Base-by-base conservation (phyloP, 2,329 filamentous ascomycete genomes). In the Beauveria varroae region DNA sequence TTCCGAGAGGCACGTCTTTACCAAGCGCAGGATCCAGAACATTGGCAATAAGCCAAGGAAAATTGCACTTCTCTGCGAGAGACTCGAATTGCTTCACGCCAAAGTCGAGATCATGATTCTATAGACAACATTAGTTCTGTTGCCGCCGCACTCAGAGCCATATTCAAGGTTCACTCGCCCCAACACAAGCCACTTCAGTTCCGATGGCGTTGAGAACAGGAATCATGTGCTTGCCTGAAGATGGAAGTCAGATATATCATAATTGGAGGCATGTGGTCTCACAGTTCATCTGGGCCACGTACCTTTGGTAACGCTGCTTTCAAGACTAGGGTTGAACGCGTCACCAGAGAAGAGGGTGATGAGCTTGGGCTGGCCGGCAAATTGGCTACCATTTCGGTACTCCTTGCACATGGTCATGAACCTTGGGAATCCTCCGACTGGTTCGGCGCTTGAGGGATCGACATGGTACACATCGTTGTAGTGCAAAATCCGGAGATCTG, bases 381-480 rank as follows among this genome's bases (percentile, higher is more conserved):
- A 95, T 55, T 78, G 78, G 47, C 81, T 73, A 56, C 83, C 80
- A 2, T 82, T 74, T 56, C 86, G 85, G 70, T 96, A 96, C 72
- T 93, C 81, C 63, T 91, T 86, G 65, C 88, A 81, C 28, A 95
- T 77, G 3, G 86, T 88, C 71, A 95, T 87, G 75, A 97, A 96
- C 53, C 93, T 83, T 34, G 90, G 80, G 47, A 89, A 82, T 20
- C 93, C 93, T 30, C 93, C 93, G 2, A 92, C 86, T 1, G 93
- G 93, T 70, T 96, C 91, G 18, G 88, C 85, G 28, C 90, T 92
- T 2, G 80, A 79, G 2, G 75, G 71, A 67, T 96, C 91, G 59
- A 96, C 84, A 68, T 96, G 93, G 73, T 96, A 96, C 63, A 96
- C 92, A 75, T 97, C 92, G 74, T 96, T 96, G 80, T 89, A 96